Evolutionary conservation across 2,329 filamentous ascomycete genomes (phyloP).

Genomic region (Penicillium sp.): DNA sequence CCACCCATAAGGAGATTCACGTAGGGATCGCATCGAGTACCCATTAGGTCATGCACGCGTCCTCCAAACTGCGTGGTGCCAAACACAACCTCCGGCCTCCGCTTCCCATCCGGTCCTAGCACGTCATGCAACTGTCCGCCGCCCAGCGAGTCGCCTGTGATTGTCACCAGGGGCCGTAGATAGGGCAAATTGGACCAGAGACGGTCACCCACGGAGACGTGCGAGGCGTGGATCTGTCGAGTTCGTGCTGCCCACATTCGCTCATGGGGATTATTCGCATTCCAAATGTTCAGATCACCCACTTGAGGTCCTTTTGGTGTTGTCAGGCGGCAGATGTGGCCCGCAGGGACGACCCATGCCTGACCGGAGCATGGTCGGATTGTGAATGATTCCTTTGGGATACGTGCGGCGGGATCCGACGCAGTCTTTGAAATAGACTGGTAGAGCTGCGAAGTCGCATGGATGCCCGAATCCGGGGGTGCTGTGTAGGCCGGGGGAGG

Average conservation of each 20-base stretch:
- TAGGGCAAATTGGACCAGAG: constrained; percentile 79
- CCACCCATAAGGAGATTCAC: constrained; percentile 72
- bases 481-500: constrained; percentile 43
- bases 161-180: constrained; percentile 72
- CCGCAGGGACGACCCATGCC: constrained; percentile 70
- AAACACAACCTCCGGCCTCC: constrained; percentile 44
- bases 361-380: constrained; percentile 72
- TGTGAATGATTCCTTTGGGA: constrained; percentile 52
- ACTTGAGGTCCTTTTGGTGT: constrained; percentile 79
- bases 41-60: constrained; percentile 74
- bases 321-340: constrained; percentile 69
- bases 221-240: constrained; percentile 73
- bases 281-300: constrained; percentile 83
- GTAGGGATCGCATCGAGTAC: constrained; percentile 83
- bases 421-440: constrained; percentile 39
- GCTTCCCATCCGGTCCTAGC: constrained; percentile 36
- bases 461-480: constrained; percentile 35
- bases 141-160: constrained; percentile 65
- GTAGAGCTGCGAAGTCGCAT: constrained; percentile 39
- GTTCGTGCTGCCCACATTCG: constrained; percentile 81
- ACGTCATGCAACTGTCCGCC: constrained; percentile 40
- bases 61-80: constrained; percentile 57
- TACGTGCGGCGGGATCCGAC: constrained; percentile 28
- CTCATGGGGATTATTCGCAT: constrained; percentile 72
- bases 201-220: constrained; percentile 70